Percentiles rank a stretch among this genome's conserved stretches.
Evolutionary conservation across 1,284 basidiomycete genomes (phyloP).

Genomic region (Sporisorium reilianum): DNA sequence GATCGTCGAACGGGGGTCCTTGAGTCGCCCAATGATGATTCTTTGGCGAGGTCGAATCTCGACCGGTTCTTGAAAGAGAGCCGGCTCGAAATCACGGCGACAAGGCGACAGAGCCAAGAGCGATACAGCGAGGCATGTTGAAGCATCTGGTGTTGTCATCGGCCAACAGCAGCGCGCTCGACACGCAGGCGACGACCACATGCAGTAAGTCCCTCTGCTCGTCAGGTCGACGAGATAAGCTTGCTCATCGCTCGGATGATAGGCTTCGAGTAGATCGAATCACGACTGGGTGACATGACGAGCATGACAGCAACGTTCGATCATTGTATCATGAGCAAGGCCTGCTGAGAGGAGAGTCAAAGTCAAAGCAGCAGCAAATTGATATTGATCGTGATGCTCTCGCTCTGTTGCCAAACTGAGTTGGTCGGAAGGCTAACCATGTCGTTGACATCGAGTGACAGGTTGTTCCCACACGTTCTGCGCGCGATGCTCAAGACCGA

Average conservation of each 20-base stretch:
- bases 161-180: constrained; percentile 9
- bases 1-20: neutral
- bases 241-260: neutral
- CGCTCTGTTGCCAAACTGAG: neutral
- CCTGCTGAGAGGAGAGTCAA: neutral
- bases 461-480: neutral
- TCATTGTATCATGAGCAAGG: too few relatives aligned
- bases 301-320: too few relatives aligned
- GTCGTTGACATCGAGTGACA: neutral
- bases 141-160: constrained; percentile 25
- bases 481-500: neutral
- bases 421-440: neutral
- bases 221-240: too few relatives aligned
- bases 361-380: neutral
- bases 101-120: neutral
- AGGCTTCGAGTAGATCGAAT: too few relatives aligned
- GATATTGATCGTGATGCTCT: neutral
- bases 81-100: neutral
- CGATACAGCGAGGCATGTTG: neutral
- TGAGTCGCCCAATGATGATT: neutral
- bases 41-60: neutral
- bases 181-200: neutral
- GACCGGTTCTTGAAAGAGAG: neutral
- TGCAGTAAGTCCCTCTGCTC: too few relatives aligned
- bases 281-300: too few relatives aligned